Base-by-base conservation (phyloP, 164 flowering plant species). In the Vitis rotundifolia region DNA sequence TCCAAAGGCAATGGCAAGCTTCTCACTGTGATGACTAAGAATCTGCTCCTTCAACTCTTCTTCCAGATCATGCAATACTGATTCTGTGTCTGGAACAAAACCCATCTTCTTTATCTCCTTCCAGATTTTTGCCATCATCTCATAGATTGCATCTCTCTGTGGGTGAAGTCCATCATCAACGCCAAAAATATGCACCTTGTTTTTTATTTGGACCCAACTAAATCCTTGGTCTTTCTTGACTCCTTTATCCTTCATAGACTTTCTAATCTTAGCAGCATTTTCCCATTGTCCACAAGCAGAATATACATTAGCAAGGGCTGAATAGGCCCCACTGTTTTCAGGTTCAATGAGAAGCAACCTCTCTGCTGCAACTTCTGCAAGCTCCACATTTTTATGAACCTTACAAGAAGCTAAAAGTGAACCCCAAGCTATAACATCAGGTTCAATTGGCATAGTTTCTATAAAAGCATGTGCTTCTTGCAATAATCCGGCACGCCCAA, bases 1-100 rank as follows among this genome's bases (percentile, higher is more conserved):
- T 50, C 88, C 97, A 76, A 89, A 94, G 13, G 97, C 97, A 76
- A 94, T 86, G 12, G 97, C 97, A 44, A 94, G 92, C 76, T 91
- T 92, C 81, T 94, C 98, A 52, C 98, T 94, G 61, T 94, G 98
- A 72, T 83, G 87, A 65, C 76, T 84, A 59, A 92, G 85, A 58
- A 82, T 76, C 74, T 88, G 85, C 71, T 90, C 98, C 75, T 94
- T 92, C 69, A 88, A 69, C 69, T 92, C 97, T 29, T 77, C 85
- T 66, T 92, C 97, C 29, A 94, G 83, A 77, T 94, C 97, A 71
- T 94, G 98, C 73, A 90, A 71, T 9, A 92, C 96, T 9, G 92
- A 78, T 29, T 76, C 82, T 18, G 84, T 85, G 62, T 94, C 96
- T 2, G 98, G 98, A 73, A 86, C 69, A 69, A 84, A 93, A 3